Conservation (phyloP, 2,329 filamentous ascomycete genomes). For the Spiromastix sp. region DNA sequence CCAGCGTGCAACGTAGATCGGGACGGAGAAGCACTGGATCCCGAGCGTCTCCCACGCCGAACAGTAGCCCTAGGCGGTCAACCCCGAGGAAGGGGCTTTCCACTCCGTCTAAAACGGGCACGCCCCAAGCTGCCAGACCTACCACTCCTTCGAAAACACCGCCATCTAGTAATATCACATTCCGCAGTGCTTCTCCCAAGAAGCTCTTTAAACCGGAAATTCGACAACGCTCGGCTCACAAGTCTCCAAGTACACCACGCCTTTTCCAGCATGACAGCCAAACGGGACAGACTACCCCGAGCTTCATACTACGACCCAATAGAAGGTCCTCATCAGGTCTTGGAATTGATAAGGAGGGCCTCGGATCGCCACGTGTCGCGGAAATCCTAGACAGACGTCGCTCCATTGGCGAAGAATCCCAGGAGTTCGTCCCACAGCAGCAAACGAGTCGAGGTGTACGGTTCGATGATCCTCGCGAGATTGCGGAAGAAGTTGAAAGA, state of each 20-base stretch:
- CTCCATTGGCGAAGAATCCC: constrained; percentile 59
- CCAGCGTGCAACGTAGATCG: constrained; percentile 40
- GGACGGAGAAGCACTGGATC: constrained; percentile 37
- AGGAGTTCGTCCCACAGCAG: constrained; percentile 50
- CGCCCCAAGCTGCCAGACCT: constrained; percentile 35
- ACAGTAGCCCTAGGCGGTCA: constrained; percentile 24
- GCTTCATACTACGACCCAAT: constrained; percentile 53
- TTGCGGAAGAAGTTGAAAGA: constrained; percentile 54
- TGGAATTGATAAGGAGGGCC: constrained; percentile 57
- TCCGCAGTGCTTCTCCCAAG: constrained; percentile 39
- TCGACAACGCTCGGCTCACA: constrained; percentile 28
- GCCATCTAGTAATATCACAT: constrained; percentile 35
- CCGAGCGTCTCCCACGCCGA: constrained; percentile 35
- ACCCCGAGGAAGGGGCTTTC: constrained; percentile 29
- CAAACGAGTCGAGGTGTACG: constrained; percentile 39
- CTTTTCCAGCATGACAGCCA: constrained; percentile 46
- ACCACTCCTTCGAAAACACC: constrained; percentile 43
- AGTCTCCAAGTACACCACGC: constrained; percentile 20
- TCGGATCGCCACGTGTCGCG: constrained; percentile 65
- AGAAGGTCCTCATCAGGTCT: constrained; percentile 53
- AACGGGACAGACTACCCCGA: constrained; percentile 51
- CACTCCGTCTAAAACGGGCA: constrained; percentile 32
- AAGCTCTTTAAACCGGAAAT: constrained; percentile 36
- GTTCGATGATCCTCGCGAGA: constrained; percentile 54
- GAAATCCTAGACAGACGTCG: constrained; percentile 60